Evolutionary conservation across 768 basidiomycete species (phyloP).

Genomic region (Hericium erinaceus): DNA sequence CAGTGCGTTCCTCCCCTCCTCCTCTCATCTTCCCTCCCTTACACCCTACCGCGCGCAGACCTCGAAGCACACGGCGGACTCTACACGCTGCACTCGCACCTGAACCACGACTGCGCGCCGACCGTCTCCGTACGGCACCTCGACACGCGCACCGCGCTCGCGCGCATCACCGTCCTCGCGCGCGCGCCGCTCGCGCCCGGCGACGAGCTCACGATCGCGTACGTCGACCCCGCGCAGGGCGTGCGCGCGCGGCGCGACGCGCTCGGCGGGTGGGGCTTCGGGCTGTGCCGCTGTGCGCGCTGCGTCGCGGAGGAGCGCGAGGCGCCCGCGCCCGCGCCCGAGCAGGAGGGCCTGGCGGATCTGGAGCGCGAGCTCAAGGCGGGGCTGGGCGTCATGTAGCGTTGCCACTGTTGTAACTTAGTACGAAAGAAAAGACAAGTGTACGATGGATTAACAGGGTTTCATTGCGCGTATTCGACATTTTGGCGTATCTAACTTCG

Average conservation of each 20-base stretch:
- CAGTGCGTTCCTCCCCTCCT: constrained; percentile 38
- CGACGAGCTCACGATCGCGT: constrained; percentile 70
- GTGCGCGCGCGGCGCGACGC: constrained; percentile 37
- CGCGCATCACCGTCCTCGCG: constrained; percentile 71
- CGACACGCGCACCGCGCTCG: constrained; percentile 56
- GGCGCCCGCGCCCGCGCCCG: neutral
- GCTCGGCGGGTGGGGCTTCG: constrained; percentile 70
- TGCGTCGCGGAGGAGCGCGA: constrained; percentile 49
- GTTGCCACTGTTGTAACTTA: too few species aligned
- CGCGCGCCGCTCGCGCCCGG: constrained; percentile 52
- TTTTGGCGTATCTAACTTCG: too few species aligned
- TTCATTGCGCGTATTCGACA: too few species aligned
- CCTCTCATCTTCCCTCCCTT: neutral
- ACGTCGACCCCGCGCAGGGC: constrained; percentile 59
- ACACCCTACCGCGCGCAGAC: constrained; percentile 46
- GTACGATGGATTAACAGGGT: too few species aligned
- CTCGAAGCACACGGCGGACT: constrained; percentile 82
- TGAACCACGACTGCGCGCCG: constrained; percentile 80
- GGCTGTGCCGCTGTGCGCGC: constrained; percentile 53
- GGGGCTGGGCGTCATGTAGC: constrained; percentile 43
- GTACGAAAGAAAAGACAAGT: too few species aligned
- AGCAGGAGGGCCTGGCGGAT: constrained; percentile 29
- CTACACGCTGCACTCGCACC: constrained; percentile 76
- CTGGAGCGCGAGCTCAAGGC: constrained; percentile 55
- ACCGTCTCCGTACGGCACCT: constrained; percentile 75